Evolutionary conservation across 202 grass and related monocot species (phyloP).

Genomic region (Alloteropsis angusta): DNA sequence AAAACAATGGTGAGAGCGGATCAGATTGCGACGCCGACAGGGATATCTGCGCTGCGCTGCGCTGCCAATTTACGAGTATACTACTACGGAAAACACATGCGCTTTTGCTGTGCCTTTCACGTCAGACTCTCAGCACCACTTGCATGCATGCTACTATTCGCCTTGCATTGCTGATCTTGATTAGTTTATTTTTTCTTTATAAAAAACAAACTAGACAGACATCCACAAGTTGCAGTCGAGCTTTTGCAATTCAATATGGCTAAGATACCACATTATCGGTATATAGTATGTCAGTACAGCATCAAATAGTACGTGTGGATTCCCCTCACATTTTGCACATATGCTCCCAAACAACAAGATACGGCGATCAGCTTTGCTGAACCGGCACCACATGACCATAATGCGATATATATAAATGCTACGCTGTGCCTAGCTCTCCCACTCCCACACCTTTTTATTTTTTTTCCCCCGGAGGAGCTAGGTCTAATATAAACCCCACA

Average conservation of each 20-base stretch:
- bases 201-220: neutral
- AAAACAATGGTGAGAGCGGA: neutral
- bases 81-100: neutral
- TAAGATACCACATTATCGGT: too few species aligned
- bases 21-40: constrained; percentile 6
- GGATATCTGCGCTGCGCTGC: neutral
- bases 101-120: neutral
- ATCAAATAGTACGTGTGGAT: neutral
- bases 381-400: neutral
- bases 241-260: neutral
- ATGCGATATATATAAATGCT: neutral
- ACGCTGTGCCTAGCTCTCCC: neutral
- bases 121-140: neutral
- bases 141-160: neutral
- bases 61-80: neutral
- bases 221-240: neutral
- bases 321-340: neutral
- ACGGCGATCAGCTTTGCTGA: neutral
- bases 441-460: neutral
- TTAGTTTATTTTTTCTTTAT: neutral
- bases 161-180: neutral
- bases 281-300: too few species aligned
- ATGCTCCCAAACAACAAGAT: neutral
- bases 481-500: neutral
- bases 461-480: too few species aligned